These are phyloP conservation scores for Colletotrichum lentis DNA, from an alignment of 2,329 filamentous ascomycete genomes.

Conservation along the genomic window DNA sequence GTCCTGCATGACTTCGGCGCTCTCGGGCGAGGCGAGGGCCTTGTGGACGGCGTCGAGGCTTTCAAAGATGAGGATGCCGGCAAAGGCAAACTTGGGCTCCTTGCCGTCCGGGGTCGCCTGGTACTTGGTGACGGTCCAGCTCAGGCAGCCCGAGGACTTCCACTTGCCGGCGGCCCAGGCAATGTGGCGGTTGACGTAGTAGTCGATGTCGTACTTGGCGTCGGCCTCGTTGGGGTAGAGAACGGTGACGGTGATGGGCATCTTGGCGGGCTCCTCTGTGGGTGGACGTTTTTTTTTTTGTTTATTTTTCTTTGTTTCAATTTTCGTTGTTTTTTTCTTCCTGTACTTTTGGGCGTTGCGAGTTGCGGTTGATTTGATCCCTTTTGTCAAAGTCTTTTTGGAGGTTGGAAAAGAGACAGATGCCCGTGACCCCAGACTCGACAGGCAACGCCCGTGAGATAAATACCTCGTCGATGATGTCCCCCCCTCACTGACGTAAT, in stretches of 20 bases:
- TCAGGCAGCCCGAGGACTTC: slow-evolving; percentile 18
- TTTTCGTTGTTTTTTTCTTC: too few relatives aligned
- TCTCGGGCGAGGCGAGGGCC: slow-evolving; percentile 23
- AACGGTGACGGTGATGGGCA: slow-evolving; percentile 31
- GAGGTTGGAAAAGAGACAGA: too few relatives aligned
- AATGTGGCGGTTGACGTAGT: slow-evolving; percentile 36
- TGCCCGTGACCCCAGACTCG: too few relatives aligned
- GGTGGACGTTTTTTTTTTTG: not conserved
- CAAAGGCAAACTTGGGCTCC: slow-evolving; percentile 29
- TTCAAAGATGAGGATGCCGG: slow-evolving; percentile 20
- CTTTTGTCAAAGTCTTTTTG: too few relatives aligned
- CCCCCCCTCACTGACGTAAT: too few relatives aligned
- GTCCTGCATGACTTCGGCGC: slow-evolving; percentile 25
- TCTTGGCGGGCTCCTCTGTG: slow-evolving; percentile 7
- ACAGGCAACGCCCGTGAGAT: too few relatives aligned
- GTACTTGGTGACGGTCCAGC: slow-evolving; percentile 33
- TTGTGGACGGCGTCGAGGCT: slow-evolving; percentile 24
- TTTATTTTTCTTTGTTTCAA: not conserved
- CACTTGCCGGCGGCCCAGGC: slow-evolving; percentile 25
- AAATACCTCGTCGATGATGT: too few relatives aligned
- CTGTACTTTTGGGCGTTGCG: too few relatives aligned
- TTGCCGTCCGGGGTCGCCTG: slow-evolving; percentile 19
- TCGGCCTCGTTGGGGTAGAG: slow-evolving; percentile 41
- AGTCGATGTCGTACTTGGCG: slow-evolving; percentile 37
- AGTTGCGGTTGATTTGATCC: too few relatives aligned